Percentiles rank a stretch among this genome's conserved stretches.
Evolutionary conservation across 306 rosid genomes (phyloP).

Genomic region (Vachellia collinsii): DNA sequence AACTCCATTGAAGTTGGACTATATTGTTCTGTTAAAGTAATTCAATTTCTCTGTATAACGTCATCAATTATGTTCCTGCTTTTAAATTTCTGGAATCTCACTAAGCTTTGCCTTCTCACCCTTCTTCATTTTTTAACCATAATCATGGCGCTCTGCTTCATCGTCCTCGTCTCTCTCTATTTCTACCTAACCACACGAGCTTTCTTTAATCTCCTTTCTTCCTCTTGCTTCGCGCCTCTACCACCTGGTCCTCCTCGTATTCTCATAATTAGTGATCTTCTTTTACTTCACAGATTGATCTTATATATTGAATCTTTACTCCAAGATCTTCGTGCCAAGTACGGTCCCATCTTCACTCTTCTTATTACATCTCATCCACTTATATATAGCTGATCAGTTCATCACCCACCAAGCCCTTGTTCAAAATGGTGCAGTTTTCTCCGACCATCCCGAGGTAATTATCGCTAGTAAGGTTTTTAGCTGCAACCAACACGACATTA

Average conservation of each 20-base stretch:
- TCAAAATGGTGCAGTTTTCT: neutral
- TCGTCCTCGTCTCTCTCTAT: neutral
- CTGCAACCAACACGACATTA: neutral
- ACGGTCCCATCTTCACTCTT: slow-evolving; percentile 15
- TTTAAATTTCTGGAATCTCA: too few species aligned
- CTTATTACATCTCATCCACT: neutral
- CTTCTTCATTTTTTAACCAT: too few species aligned
- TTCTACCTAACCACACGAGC: neutral
- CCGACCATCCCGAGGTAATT: neutral
- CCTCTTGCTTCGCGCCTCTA: neutral
- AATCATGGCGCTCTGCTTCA: neutral
- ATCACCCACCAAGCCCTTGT: neutral
- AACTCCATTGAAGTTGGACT: too few species aligned
- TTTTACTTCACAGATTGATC: neutral
- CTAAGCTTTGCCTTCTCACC: too few species aligned
- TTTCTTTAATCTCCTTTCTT: neutral
- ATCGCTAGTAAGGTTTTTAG: neutral
- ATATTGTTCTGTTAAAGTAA: too few species aligned
- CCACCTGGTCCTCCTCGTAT: neutral
- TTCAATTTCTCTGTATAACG: too few species aligned
- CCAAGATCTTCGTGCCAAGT: neutral
- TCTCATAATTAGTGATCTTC: neutral
- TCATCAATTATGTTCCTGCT: too few species aligned
- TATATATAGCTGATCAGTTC: neutral
- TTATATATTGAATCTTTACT: neutral